Conservation (phyloP, 2,329 filamentous ascomycete species). For the Hypoxylon sp. region DNA sequence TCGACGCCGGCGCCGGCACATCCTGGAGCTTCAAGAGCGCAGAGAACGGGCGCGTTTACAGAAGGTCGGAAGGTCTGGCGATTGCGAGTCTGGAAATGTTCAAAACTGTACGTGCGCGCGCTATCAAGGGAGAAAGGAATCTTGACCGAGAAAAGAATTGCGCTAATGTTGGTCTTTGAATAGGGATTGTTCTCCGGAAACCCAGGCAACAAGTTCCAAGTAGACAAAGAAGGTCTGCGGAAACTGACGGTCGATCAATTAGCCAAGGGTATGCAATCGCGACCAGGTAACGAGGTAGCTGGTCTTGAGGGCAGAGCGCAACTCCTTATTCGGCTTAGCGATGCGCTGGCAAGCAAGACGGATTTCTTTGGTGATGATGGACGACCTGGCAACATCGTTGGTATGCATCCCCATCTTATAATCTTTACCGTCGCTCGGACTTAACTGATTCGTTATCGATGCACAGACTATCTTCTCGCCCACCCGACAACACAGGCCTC, state of each 20-base stretch:
- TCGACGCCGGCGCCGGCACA: constrained; percentile 89
- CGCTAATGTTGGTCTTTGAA: constrained; percentile 14
- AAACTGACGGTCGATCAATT: constrained; percentile 77
- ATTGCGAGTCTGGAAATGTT: constrained; percentile 87
- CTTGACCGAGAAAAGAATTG: no score
- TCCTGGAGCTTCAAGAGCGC: constrained; percentile 93
- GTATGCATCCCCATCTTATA: constrained; percentile 63
- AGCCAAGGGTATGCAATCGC: constrained; percentile 84
- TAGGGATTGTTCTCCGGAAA: constrained; percentile 87
- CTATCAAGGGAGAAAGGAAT: background rate
- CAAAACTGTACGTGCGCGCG: constrained; percentile 63
- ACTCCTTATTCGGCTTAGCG: constrained; percentile 77
- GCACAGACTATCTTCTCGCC: constrained; percentile 48
- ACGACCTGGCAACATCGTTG: constrained; percentile 92
- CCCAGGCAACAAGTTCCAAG: constrained; percentile 81
- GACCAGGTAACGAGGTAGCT: constrained; percentile 79
- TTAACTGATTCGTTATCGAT: constrained; percentile 36
- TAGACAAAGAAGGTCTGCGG: constrained; percentile 83
- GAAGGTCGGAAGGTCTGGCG: constrained; percentile 70
- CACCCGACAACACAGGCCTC: constrained; percentile 90
- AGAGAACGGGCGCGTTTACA: constrained; percentile 83
- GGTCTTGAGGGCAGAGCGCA: constrained; percentile 86
- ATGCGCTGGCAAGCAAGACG: constrained; percentile 76
- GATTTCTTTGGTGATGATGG: constrained; percentile 86
- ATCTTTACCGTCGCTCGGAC: background rate